Conservation (phyloP, 2,329 filamentous ascomycete species). For the Fusarium sp. region DNA sequence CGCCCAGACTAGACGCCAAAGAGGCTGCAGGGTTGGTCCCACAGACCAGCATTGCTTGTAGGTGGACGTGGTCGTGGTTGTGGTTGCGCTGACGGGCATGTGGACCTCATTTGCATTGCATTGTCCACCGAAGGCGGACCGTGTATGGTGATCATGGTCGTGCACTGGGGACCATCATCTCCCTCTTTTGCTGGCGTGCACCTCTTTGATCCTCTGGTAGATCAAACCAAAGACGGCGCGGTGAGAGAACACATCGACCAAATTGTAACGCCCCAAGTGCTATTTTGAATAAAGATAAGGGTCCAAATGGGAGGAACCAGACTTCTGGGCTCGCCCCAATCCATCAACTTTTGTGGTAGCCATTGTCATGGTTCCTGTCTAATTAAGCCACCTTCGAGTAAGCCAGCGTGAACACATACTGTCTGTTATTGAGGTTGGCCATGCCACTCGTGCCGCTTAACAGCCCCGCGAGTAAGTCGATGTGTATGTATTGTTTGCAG, state of each 20-base stretch:
- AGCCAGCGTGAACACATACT: slow-evolving; percentile 1
- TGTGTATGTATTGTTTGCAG: background rate
- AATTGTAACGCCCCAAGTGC: slow-evolving; percentile 25
- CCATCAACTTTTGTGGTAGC: background rate
- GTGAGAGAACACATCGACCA: slow-evolving; percentile 4
- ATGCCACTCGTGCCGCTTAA: slow-evolving; percentile 20
- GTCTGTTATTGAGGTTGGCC: slow-evolving; percentile 14
- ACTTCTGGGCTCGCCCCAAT: slow-evolving; percentile 8
- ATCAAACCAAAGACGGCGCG: slow-evolving; percentile 17
- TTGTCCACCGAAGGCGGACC: slow-evolving; percentile 40
- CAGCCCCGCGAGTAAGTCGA: slow-evolving; percentile 7
- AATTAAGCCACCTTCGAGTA: slow-evolving; percentile 3
- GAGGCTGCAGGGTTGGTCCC: slow-evolving; percentile 41
- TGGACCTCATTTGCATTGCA: slow-evolving; percentile 44
- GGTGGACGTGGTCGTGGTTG: slow-evolving; percentile 4
- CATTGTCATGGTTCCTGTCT: slow-evolving; percentile 13
- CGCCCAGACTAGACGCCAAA: slow-evolving; percentile 7
- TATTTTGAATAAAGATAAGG: slow-evolving; percentile 19
- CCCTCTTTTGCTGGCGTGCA: slow-evolving; percentile 5
- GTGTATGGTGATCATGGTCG: slow-evolving; percentile 44
- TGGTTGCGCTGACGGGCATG: slow-evolving; percentile 41
- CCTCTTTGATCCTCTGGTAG: slow-evolving; percentile 18
- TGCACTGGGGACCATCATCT: slow-evolving; percentile 25
- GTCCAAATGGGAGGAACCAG: slow-evolving; percentile 1
- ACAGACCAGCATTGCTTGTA: slow-evolving; percentile 36